These are phyloP conservation scores for Pichia sp. DNA, from an alignment of 1,139 yeast species.

Conservation along the genomic window DNA sequence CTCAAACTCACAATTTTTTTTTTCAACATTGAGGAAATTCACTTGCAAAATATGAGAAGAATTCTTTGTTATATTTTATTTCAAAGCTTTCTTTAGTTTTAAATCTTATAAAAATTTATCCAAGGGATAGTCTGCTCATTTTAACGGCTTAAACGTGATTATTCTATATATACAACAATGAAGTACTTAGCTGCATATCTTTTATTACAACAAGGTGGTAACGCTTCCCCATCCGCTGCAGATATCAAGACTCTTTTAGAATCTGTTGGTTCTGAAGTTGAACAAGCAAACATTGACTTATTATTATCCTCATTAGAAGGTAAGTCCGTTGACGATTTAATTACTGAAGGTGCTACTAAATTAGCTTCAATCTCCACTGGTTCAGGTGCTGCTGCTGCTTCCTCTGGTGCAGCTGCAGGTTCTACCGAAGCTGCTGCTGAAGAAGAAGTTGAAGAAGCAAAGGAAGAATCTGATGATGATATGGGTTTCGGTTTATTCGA, in stretches of 20 bases:
- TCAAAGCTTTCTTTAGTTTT: neutral
- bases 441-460: conserved; percentile 59
- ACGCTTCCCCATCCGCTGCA: conserved; percentile 79
- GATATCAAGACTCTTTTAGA: conserved; percentile 85
- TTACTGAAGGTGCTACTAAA: conserved; percentile 93
- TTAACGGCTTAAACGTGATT: conserved; percentile 39
- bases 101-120: neutral
- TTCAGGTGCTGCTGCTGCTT: conserved; percentile 82
- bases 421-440: conserved; percentile 67
- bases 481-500: conserved; percentile 36
- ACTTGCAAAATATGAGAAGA: too few relatives aligned
- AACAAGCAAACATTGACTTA: conserved; percentile 77
- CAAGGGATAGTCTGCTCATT: conserved; percentile 31
- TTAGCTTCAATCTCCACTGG: conserved; percentile 97
- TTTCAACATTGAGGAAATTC: too few relatives aligned
- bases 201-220: conserved; percentile 63
- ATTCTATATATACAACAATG: conserved; percentile 35
- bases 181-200: conserved; percentile 68
- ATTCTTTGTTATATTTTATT: neutral
- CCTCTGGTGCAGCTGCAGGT: conserved; percentile 60
- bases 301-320: conserved; percentile 91
- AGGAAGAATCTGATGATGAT: conserved; percentile 41
- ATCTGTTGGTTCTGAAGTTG: conserved; percentile 94
- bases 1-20: too few relatives aligned
- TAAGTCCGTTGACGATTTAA: conserved; percentile 84